Evolutionary conservation across 768 basidiomycete genomes (phyloP).

Genomic region (Calocybe cyanea): DNA sequence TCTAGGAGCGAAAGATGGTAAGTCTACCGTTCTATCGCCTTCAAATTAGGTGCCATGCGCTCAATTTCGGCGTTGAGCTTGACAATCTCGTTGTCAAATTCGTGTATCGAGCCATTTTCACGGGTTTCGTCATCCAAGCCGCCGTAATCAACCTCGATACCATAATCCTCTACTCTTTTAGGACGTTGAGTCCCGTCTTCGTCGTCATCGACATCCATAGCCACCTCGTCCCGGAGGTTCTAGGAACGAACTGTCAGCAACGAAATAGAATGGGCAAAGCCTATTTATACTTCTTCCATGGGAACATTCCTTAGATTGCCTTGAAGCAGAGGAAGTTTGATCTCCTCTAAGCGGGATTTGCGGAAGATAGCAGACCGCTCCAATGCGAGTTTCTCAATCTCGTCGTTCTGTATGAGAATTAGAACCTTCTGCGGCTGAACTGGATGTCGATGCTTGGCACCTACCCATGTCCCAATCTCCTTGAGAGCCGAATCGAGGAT

Average conservation of each 20-base stretch:
- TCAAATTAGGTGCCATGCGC: conserved; percentile 93
- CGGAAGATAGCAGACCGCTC: conserved; percentile 87
- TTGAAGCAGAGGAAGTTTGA: conserved; percentile 69
- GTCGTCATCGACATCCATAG: conserved; percentile 91
- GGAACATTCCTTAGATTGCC: conserved; percentile 86
- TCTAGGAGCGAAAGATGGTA: background rate
- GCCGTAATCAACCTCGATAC: conserved; percentile 86
- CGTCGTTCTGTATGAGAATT: conserved; percentile 45
- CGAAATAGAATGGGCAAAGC: background rate
- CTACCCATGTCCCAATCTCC: conserved; percentile 79
- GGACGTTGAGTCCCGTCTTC: conserved; percentile 77
- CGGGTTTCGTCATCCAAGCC: conserved; percentile 71
- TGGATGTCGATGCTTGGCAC: conserved; percentile 14
- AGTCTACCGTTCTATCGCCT: conserved; percentile 83
- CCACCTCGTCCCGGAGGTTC: conserved; percentile 81
- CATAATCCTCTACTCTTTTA: conserved; percentile 73
- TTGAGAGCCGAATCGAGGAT: conserved; percentile 84
- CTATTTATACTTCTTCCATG: conserved; percentile 79
- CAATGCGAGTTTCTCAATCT: conserved; percentile 82
- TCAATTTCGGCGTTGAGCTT: conserved; percentile 81
- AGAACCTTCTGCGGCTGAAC: background rate
- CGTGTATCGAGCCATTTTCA: conserved; percentile 62
- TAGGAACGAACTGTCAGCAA: conserved; percentile 22
- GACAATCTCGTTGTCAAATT: conserved; percentile 69
- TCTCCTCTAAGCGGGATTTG: conserved; percentile 91